These are phyloP conservation scores for Xylaria flabelliformis DNA, from an alignment of 495 filamentous ascomycete genomes.

Conservation along the genomic window DNA sequence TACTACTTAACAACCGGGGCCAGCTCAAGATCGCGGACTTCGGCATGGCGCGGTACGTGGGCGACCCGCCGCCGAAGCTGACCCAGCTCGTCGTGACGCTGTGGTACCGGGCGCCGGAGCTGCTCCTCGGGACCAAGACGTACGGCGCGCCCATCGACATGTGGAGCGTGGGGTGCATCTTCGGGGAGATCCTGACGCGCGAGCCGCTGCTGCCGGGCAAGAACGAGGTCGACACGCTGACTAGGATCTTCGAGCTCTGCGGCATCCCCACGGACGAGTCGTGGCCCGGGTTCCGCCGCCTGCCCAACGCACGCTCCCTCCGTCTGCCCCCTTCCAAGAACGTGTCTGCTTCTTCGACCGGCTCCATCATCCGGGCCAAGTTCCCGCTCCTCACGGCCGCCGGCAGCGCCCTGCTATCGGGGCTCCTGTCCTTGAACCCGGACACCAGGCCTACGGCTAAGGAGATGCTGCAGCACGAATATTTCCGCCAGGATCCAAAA, in stretches of 20 bases:
- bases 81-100: conserved; percentile 96
- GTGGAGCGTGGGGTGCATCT: conserved; percentile 97
- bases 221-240: conserved; percentile 87
- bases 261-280: conserved; percentile 85
- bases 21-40: conserved; percentile 97
- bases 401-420: conserved; percentile 71
- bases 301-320: conserved; percentile 87
- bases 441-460: conserved; percentile 68
- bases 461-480: conserved; percentile 72
- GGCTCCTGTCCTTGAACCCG: conserved; percentile 79
- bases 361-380: conserved; percentile 65
- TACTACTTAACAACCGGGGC: conserved; percentile 93
- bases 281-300: conserved; percentile 86
- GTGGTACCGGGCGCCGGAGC: conserved; percentile 94
- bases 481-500: conserved; percentile 88
- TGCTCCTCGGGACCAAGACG: conserved; percentile 79
- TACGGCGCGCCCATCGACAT: conserved; percentile 86
- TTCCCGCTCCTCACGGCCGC: conserved; percentile 84
- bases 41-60: conserved; percentile 92
- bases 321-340: conserved; percentile 66
- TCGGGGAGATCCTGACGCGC: conserved; percentile 86
- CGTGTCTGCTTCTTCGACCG: conserved; percentile 45
- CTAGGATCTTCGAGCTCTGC: conserved; percentile 83
- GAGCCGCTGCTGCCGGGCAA: conserved; percentile 88
- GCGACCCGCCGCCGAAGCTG: conserved; percentile 80